Evolutionary conservation across 805 yeast species (phyloP).

Genomic region (Sugiyamaella americana): DNA sequence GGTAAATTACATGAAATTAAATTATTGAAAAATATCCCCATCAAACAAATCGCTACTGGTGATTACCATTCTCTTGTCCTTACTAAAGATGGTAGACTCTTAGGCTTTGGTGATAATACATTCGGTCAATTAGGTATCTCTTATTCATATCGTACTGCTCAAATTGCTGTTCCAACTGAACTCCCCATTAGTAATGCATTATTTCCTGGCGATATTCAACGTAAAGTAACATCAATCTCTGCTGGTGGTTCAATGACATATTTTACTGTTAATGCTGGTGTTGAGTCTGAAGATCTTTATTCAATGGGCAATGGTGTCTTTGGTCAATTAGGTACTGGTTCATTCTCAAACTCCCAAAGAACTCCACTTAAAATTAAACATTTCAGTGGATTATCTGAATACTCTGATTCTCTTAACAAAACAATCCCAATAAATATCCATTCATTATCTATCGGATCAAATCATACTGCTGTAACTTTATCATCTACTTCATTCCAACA

Average conservation of each 20-base stretch:
- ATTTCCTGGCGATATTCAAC: constrained; percentile 37
- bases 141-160: constrained; percentile 58
- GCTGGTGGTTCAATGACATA: constrained; percentile 68
- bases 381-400: constrained; percentile 46
- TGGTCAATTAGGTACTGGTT: constrained; percentile 82
- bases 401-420: constrained; percentile 40
- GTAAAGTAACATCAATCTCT: constrained; percentile 37
- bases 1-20: constrained; percentile 49
- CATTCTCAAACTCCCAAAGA: constrained; percentile 65
- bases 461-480: constrained; percentile 40
- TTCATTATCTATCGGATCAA: constrained; percentile 54
- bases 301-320: constrained; percentile 79
- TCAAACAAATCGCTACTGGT: constrained; percentile 66
- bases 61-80: constrained; percentile 62
- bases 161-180: constrained; percentile 62
- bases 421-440: constrained; percentile 44
- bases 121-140: constrained; percentile 80
- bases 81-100: constrained; percentile 63
- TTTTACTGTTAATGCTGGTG: constrained; percentile 30
- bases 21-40: constrained; percentile 47
- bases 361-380: constrained; percentile 56
- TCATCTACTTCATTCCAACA: constrained; percentile 2
- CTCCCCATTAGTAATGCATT: constrained; percentile 40
- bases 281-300: constrained; percentile 33
- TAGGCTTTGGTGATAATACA: constrained; percentile 80